Evolutionary conservation across 306 rosid genomes (phyloP).

Genomic region (Vicia villosa): DNA sequence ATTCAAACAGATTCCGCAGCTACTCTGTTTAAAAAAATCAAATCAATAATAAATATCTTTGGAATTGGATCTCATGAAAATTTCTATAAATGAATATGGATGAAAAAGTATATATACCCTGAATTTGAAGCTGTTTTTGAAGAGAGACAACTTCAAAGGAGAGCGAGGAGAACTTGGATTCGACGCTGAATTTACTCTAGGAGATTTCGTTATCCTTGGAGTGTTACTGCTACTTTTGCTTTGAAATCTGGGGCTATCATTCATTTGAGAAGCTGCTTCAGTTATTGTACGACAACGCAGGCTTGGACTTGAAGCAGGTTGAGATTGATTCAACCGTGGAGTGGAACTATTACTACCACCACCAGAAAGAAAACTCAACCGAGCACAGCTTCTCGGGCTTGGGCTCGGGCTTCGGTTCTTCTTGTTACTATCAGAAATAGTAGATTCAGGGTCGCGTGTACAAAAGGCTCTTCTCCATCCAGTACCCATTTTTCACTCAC

Average conservation of each 20-base stretch:
- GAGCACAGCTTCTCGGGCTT: constrained; percentile 71
- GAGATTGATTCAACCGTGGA: constrained; percentile 48
- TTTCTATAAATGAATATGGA: too few relatives aligned
- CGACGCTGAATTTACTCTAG: constrained; percentile 43
- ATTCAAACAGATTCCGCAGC: constrained; percentile 90
- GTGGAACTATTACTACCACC: constrained; percentile 79
- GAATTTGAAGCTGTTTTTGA: constrained; percentile 94
- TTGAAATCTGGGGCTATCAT: constrained; percentile 48
- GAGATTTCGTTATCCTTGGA: constrained; percentile 55
- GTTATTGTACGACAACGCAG: constrained; percentile 58
- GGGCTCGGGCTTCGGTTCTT: constrained; percentile 54
- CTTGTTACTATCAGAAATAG: constrained; percentile 48
- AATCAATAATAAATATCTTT: neutral
- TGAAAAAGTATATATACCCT: constrained; percentile 48
- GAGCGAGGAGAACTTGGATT: constrained; percentile 90
- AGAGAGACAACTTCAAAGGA: constrained; percentile 83
- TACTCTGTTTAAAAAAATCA: constrained; percentile 57
- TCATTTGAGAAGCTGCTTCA: constrained; percentile 34
- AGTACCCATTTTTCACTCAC: constrained; percentile 68
- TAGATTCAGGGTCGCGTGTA: constrained; percentile 67
- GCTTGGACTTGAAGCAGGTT: constrained; percentile 43
- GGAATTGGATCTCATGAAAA: neutral
- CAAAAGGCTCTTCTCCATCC: constrained; percentile 98
- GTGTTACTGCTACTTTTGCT: constrained; percentile 44
- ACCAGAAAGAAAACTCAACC: constrained; percentile 70